These are phyloP conservation scores for Anisodus acutangulus DNA, from an alignment of 257 asterid genomes.

Conservation along the genomic window DNA sequence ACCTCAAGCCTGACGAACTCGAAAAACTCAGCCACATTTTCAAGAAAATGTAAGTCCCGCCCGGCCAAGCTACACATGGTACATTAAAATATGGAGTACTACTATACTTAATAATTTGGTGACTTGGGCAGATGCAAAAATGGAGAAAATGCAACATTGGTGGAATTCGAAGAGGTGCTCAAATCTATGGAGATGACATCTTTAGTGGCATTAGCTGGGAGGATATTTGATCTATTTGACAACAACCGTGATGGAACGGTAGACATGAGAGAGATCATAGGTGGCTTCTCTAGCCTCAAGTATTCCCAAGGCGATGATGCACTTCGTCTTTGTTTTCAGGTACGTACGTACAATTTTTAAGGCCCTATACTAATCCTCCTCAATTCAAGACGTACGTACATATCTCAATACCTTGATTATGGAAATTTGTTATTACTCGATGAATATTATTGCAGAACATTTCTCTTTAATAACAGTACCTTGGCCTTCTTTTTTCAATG, in stretches of 20 bases:
- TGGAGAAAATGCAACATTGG: constrained; percentile 69
- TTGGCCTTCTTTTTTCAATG: no score
- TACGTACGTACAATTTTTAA: background rate
- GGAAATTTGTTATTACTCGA: no score
- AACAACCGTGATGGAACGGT: constrained; percentile 81
- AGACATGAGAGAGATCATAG: constrained; percentile 84
- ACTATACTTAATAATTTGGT: background rate
- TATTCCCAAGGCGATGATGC: constrained; percentile 91
- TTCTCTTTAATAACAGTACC: no score
- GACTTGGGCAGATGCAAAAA: constrained; percentile 56
- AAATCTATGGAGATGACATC: constrained; percentile 79
- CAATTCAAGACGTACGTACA: no score
- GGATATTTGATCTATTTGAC: constrained; percentile 77
- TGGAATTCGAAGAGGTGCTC: constrained; percentile 75
- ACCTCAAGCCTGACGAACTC: constrained; percentile 81
- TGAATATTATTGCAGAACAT: no score
- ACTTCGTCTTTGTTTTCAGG: constrained; percentile 85
- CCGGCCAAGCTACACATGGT: no score
- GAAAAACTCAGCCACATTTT: constrained; percentile 66
- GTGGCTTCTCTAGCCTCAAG: constrained; percentile 80
- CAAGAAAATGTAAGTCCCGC: constrained; percentile 60
- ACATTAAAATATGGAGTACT: background rate
- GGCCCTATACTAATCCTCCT: no score
- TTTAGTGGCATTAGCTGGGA: constrained; percentile 65
- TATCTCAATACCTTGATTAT: no score